phyloP scores from a whole-genome alignment of 169 alveolate genomes.

The Babesia ovis region DNA sequence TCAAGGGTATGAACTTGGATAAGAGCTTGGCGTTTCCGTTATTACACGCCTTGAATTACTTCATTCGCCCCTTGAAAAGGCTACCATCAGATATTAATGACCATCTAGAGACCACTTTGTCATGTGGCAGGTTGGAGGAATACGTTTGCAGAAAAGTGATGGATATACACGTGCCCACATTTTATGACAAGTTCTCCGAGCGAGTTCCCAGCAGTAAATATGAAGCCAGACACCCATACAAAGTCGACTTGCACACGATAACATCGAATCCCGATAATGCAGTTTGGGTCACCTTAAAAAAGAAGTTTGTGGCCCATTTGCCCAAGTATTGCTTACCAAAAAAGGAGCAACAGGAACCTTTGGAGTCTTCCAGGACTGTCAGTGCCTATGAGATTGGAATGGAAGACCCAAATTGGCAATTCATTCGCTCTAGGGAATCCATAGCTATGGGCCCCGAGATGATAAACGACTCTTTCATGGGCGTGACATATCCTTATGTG shows the following conservation, averaged over 20 bases:
- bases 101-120: constrained; percentile 59
- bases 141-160: constrained; percentile 45
- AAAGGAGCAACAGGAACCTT: background rate
- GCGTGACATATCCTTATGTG: constrained; percentile 36
- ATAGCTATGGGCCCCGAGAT: constrained; percentile 8
- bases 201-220: background rate
- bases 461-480: constrained; percentile 27
- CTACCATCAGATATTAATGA: constrained; percentile 63
- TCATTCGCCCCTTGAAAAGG: constrained; percentile 55
- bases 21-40: constrained; percentile 54
- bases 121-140: constrained; percentile 56
- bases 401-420: background rate
- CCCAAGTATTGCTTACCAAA: background rate
- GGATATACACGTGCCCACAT: constrained; percentile 40
- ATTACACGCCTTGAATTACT: constrained; percentile 53
- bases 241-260: constrained; percentile 6
- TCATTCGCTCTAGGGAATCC: background rate
- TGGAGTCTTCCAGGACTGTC: background rate
- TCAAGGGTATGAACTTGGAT: constrained; percentile 49
- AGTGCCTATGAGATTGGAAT: background rate
- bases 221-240: constrained; percentile 9
- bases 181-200: constrained; percentile 21
- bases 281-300: background rate
- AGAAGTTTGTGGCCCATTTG: background rate
- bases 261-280: background rate